Evolutionary conservation across 805 yeast genomes (phyloP), one percentile per base, ranked within the genome.

Genomic region (Metschnikowia continentalis): DNA sequence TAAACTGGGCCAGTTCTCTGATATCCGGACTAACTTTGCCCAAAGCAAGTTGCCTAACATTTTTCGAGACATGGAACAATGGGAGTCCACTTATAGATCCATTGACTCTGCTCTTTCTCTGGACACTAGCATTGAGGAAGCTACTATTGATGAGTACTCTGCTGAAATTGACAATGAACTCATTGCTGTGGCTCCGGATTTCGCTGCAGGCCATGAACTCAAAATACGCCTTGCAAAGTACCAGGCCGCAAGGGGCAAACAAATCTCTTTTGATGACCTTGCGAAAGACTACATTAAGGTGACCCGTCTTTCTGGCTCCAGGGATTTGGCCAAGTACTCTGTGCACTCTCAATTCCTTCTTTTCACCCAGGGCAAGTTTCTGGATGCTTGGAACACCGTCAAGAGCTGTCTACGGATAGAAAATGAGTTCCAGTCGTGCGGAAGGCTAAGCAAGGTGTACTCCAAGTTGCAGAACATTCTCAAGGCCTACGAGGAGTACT

Each of bases 341-440:
- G 49, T 51, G 14, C 48, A 65, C 17, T 56, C 77, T 1, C 62
- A 68, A 23, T 66, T 63, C 50, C 56, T 71, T 50, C 66, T 79
- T 46, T 83, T 75, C 57, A 77, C 82, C 6, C 72, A 82, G 37
- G 70, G 74, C 36, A 80, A 81, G 38, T 80, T 76, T 52, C 79
- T 79, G 14, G 74, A 74, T 23, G 77, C 86, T 0, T 67, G 79
- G 59, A 73, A 66, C 52, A 72, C 75, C 37, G 72, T 84, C 23
- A 79, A 84, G 57, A 82, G 79, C 55, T 90, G 97, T 64, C 70
- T 92, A 45, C 82, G 86, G 49, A 76, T 81, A 41, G 92, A 92
- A 65, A 87, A 89, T 66, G 97, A 89, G 54, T 78, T 77, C 56
- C 69, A 69, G 26, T 69, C 67, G 2, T 90, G 96, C 65, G 81